Conservation (phyloP, 2,329 filamentous ascomycete genomes). For the Whalleya microplaca region DNA sequence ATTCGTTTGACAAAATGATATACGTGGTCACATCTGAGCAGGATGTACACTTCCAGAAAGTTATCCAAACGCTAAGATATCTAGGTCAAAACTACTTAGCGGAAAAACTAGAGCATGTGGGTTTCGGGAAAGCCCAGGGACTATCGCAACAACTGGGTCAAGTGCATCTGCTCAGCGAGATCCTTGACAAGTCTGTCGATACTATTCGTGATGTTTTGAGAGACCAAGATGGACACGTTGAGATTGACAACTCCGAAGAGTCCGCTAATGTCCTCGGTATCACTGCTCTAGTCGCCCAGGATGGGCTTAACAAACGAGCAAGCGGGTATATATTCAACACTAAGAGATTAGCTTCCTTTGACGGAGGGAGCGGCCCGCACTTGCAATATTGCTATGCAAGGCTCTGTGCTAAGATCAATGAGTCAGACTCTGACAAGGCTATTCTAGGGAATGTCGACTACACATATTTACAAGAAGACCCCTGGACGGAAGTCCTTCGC, state of each 20-base stretch:
- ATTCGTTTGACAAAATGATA: constrained; percentile 44
- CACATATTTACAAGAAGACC: constrained; percentile 16
- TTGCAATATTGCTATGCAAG: constrained; percentile 82
- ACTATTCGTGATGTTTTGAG: constrained; percentile 2
- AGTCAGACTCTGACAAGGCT: constrained; percentile 55
- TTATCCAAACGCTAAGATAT: constrained; percentile 41
- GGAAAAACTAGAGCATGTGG: constrained; percentile 41
- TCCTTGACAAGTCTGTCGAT: constrained; percentile 12
- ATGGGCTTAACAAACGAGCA: constrained; percentile 53
- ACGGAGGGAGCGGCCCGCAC: constrained; percentile 84
- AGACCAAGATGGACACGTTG: background rate
- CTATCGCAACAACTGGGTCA: constrained; percentile 49
- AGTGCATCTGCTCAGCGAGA: constrained; percentile 54
- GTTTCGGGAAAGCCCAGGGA: constrained; percentile 53
- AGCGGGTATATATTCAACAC: constrained; percentile 70
- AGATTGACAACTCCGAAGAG: constrained; percentile 6
- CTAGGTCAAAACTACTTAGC: constrained; percentile 41
- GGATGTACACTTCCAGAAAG: constrained; percentile 40
- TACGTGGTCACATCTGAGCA: constrained; percentile 45
- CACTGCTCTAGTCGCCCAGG: constrained; percentile 20
- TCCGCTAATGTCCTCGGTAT: constrained; percentile 11
- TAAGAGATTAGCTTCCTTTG: constrained; percentile 80
- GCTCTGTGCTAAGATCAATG: constrained; percentile 66
- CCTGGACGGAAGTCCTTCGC: constrained; percentile 56
- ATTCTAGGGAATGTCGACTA: constrained; percentile 62